Conservation (phyloP, 257 asterid genomes). For the Fraxinus excelsior region DNA sequence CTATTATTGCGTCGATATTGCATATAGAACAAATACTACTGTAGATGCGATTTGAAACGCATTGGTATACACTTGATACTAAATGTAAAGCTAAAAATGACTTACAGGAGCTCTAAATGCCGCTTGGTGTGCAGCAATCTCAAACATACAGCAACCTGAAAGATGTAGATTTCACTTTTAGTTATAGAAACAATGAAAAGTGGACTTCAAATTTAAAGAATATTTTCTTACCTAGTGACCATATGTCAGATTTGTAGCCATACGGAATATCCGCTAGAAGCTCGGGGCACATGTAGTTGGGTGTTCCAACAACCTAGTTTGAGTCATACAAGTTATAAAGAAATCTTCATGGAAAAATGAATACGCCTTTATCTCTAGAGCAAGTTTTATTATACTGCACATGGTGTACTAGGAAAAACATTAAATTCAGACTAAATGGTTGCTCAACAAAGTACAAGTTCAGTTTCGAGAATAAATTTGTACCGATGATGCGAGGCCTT, state of each 20-base stretch:
- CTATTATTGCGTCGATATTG: conserved; percentile 16
- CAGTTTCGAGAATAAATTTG: conserved; percentile 18
- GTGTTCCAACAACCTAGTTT: conserved; percentile 74
- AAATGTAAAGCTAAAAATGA: neutral
- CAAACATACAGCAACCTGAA: conserved; percentile 93
- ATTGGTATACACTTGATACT: neutral
- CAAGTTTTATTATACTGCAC: neutral
- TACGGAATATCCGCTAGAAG: conserved; percentile 82
- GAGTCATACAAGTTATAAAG: conserved; percentile 19
- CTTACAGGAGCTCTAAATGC: conserved; percentile 93
- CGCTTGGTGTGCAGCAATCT: conserved; percentile 90
- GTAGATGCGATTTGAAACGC: neutral
- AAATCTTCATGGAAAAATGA: neutral
- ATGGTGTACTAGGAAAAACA: neutral
- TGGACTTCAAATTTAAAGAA: conserved; percentile 5
- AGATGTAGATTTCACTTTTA: conserved; percentile 12
- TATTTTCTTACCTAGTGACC: conserved; percentile 77
- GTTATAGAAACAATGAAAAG: neutral
- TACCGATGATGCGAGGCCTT: conserved; percentile 83
- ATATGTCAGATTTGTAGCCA: conserved; percentile 93
- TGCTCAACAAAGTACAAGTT: neutral
- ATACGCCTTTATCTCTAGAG: neutral
- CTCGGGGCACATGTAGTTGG: conserved; percentile 97
- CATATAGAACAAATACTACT: neutral
- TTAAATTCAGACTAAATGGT: neutral